These are phyloP conservation scores for Capronia coronata DNA, from an alignment of 2,329 filamentous ascomycete species.

Conservation along the genomic window DNA sequence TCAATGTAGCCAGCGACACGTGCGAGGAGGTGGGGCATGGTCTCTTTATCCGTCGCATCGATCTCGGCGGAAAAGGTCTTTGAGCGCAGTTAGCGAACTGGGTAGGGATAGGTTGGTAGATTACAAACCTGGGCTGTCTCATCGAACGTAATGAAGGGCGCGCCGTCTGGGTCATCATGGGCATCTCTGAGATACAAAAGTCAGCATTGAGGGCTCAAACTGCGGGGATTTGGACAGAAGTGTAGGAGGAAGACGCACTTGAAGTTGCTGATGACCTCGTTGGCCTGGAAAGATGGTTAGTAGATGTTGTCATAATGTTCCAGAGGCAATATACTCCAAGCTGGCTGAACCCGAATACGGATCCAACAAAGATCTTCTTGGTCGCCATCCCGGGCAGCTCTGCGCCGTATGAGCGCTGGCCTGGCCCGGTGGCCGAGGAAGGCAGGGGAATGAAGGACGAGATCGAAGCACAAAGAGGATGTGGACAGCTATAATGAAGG, in stretches of 20 bases:
- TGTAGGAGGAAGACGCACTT: slow-evolving; percentile 10
- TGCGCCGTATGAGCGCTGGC: not conserved
- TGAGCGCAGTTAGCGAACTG: slow-evolving; percentile 8
- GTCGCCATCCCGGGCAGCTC: slow-evolving; percentile 10
- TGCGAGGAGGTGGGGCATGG: slow-evolving; percentile 12
- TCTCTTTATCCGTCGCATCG: slow-evolving; percentile 12
- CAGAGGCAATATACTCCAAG: slow-evolving; percentile 11
- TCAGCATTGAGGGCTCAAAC: not conserved
- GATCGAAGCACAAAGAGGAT: not conserved
- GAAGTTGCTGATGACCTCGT: slow-evolving; percentile 15
- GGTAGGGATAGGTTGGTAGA: no score
- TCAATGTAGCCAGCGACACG: slow-evolving; percentile 20
- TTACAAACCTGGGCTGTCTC: slow-evolving; percentile 12
- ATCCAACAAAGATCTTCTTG: slow-evolving; percentile 18
- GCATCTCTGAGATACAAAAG: slow-evolving; percentile 11
- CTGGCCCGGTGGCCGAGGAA: slow-evolving; percentile 1
- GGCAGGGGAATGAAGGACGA: not conserved
- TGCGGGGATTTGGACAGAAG: not conserved
- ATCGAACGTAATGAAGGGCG: slow-evolving; percentile 21
- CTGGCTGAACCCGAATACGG: slow-evolving; percentile 16
- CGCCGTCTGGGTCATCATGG: slow-evolving; percentile 12
- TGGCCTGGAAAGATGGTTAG: slow-evolving; percentile 10
- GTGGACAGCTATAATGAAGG: not conserved
- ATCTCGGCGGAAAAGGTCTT: slow-evolving; percentile 23
- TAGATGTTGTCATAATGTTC: not conserved